Evolutionary conservation across 2,329 filamentous ascomycete genomes (phyloP), one percentile per base, ranked within the genome.

Genomic region (Xylaria sp.): DNA sequence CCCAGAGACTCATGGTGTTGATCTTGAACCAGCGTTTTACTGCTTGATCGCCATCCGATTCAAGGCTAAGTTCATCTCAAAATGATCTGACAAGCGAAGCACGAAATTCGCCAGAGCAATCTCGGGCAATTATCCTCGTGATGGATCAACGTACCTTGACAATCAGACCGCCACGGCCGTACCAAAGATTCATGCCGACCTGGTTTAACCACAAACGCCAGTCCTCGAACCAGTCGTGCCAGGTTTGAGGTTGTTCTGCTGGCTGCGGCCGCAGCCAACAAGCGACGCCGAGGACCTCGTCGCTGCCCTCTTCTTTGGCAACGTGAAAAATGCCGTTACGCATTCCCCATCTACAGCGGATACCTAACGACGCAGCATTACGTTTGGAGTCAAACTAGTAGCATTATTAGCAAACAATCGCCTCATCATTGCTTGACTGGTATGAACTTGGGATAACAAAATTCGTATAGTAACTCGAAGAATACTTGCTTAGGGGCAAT

Each of bases 291-390:
- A 93, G 83, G 41, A 93, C 84, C 65, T 86, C 84, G 46, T 83
- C 80, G 59, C 75, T 79, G 0, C 82, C 80, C 4, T 83, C 80
- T 73, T 91, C 87, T 78, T 89, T 91, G 10, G 89, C 89, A 66
- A 93, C 89, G 72, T 91, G 87, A 80, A 93, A 91, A 43, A 91
- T 84, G 60, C 86, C 89, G 75, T 91, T 89, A 60, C 85, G 83
- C 77, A 93, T 91, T 30, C 91, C 90, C 88, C 90, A 93, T 70
- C 83, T 82, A 79, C 90, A 92, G 60, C 91, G 86, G 1, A 91
- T 86, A 1, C 83, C 84, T 18, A 92, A 82, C 15, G 89, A 91
- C 36, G 84, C 84, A 66, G 85, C 85, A 74, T 92, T 92, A 34
- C 90, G 85, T 55, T 82, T 75, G 18, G 83, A 77, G 62, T 86